Base-by-base conservation (phyloP, 2,329 filamentous ascomycete genomes). In the Bipolaris cookei region DNA sequence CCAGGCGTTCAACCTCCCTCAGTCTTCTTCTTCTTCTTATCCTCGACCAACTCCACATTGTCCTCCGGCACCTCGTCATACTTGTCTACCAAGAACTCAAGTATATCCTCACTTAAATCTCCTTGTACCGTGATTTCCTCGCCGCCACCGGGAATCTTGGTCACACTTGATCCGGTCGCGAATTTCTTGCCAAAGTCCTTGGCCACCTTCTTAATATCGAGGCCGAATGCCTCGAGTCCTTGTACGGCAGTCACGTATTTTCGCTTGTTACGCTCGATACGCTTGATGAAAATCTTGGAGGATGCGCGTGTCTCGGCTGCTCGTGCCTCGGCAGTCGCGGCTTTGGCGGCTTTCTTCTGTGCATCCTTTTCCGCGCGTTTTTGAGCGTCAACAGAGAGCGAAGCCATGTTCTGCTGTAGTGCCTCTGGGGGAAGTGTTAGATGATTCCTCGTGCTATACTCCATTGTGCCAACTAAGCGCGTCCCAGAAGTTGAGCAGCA, bases 171-270 rank as follows among this genome's bases (percentile, higher is more conserved):
- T 0, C 95, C 95, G 8, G 95, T 98, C 28, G 95, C 95, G 74
- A 99, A 98, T 80, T 97, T 98, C 86, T 98, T 99, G 62, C 95
- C 95, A 67, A 98, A 88, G 72, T 98, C 95, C 82, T 98, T 98
- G 56, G 93, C 89, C 6, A 96, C 83, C 81, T 97, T 98, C 79
- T 99, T 99, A 71, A 97, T 84, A 54, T 98, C 94, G 39, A 98
- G 78, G 0, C 92, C 92, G 72, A 97, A 96, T 0, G 89, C 88
- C 77, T 99, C 95, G 18, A 99, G 83, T 0, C 95, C 95, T 6
- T 87, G 87, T n/a, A 99, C 88, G 14, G 93, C 89, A 0, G 95
- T 99, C 52, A 99, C 93, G 75, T 88, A 96, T 81, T 99, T 99
- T 73, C 95, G 88, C 84, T 99, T 99, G 80, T 97, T 98, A 62